Evolutionary conservation across 139 green algal species (phyloP).

Genomic region (Tetraselmis striata): DNA sequence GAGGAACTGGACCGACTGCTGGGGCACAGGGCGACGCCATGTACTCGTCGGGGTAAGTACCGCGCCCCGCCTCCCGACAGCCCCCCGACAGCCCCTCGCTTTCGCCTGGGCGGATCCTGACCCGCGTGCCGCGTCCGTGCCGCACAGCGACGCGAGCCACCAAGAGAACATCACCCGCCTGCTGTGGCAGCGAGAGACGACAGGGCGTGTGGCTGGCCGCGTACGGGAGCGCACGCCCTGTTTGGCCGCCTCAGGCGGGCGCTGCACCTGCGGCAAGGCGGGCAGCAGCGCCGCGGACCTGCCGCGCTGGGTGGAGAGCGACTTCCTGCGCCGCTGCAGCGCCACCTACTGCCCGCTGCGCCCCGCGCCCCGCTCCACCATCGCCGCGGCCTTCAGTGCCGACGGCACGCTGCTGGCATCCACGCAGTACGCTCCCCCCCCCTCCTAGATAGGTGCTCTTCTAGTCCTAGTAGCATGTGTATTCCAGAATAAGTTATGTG

Average conservation of each 20-base stretch:
- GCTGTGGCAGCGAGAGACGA: not conserved
- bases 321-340: constrained; percentile 47
- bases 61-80: too few species aligned
- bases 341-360: constrained; percentile 54
- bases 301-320: constrained; percentile 45
- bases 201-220: not conserved
- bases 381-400: constrained; percentile 70
- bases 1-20: too few species aligned
- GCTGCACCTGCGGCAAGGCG: not conserved
- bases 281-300: not conserved
- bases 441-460: too few species aligned
- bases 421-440: constrained; percentile 70
- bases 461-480: too few species aligned
- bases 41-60: too few species aligned
- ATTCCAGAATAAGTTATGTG: too few species aligned
- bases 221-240: not conserved
- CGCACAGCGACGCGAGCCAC: not conserved
- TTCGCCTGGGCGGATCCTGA: too few species aligned
- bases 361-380: constrained; percentile 76
- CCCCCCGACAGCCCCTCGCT: too few species aligned
- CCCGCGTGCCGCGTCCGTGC: too few species aligned
- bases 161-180: not conserved
- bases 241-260: not conserved
- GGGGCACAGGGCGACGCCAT: too few species aligned
- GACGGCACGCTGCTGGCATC: constrained; percentile 75